Conservation (phyloP, 306 rosid species). For the Oxytropis ochrocephala region DNA sequence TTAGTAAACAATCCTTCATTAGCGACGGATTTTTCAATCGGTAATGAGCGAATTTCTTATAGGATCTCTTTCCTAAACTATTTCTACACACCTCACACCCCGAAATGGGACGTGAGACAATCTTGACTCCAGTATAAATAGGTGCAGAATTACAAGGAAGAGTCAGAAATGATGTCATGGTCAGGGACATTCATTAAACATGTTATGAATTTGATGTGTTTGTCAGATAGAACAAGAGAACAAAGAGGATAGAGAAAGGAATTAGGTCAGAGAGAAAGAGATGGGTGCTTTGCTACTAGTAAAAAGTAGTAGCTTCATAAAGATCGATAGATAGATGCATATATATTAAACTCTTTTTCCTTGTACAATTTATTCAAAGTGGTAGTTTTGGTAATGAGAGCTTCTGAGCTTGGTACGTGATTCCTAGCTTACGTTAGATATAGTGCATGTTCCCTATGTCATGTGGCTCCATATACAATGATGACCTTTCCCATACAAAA, state of each 20-base stretch:
- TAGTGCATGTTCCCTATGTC: constrained; percentile 65
- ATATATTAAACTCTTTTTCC: not conserved
- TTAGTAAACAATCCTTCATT: too few relatives aligned
- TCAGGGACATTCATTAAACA: constrained; percentile 41
- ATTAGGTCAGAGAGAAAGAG: not conserved
- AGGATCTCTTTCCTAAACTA: too few relatives aligned
- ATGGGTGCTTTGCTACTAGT: not conserved
- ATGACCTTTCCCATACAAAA: constrained; percentile 47
- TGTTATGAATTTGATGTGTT: constrained; percentile 32
- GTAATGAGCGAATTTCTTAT: too few relatives aligned
- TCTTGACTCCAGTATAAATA: not conserved
- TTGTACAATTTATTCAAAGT: constrained; percentile 17
- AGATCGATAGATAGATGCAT: not conserved
- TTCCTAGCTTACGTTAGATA: not conserved
- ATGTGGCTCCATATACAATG: constrained; percentile 41
- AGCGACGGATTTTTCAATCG: too few relatives aligned
- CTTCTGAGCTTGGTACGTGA: not conserved
- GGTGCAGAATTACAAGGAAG: constrained; percentile 25
- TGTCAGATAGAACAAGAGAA: constrained; percentile 21
- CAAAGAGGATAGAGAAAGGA: constrained; percentile 18
- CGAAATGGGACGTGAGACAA: not conserved
- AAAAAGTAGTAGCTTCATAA: not conserved
- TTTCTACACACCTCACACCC: not conserved
- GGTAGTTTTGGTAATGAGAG: constrained; percentile 25
- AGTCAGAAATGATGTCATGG: constrained; percentile 32